Percentiles rank a stretch among this genome's conserved stretches.
These are phyloP conservation scores for Solanum microdontum DNA, from an alignment of 257 asterid species.

Conservation along the genomic window DNA sequence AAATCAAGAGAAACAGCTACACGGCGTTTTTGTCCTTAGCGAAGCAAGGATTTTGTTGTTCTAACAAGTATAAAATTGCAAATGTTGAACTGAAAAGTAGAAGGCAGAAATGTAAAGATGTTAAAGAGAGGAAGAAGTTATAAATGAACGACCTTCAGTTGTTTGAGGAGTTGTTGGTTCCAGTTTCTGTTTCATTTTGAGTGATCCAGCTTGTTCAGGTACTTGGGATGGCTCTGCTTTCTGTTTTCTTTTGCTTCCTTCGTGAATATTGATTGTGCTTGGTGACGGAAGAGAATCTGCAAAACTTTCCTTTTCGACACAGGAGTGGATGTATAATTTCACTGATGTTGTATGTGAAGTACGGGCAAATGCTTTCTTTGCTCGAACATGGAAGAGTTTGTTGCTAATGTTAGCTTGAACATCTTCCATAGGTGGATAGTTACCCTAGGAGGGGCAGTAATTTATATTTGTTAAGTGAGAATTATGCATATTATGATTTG, in stretches of 20 bases:
- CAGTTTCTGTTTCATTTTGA: background rate
- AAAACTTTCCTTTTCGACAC: no score
- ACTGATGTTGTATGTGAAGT: no score
- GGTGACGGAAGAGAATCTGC: background rate
- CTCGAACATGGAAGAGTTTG: no score
- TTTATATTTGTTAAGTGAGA: no score
- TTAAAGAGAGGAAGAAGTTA: background rate
- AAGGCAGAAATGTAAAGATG: background rate
- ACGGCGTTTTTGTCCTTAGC: background rate
- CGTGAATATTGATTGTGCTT: background rate
- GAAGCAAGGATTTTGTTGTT: background rate
- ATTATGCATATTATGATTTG: no score
- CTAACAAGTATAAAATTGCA: background rate
- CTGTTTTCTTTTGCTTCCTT: background rate
- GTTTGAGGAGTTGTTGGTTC: background rate
- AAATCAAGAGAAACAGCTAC: background rate
- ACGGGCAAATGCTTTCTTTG: no score
- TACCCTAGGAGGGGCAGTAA: no score
- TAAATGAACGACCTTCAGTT: background rate
- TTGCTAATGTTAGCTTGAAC: no score
- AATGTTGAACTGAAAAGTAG: background rate
- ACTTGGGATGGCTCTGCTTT: background rate
- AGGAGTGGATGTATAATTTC: no score
- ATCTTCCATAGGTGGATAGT: no score
- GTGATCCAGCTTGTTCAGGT: background rate